Evolutionary conservation across 768 basidiomycete species (phyloP).

Genomic region (Mycena sanguinolenta): DNA sequence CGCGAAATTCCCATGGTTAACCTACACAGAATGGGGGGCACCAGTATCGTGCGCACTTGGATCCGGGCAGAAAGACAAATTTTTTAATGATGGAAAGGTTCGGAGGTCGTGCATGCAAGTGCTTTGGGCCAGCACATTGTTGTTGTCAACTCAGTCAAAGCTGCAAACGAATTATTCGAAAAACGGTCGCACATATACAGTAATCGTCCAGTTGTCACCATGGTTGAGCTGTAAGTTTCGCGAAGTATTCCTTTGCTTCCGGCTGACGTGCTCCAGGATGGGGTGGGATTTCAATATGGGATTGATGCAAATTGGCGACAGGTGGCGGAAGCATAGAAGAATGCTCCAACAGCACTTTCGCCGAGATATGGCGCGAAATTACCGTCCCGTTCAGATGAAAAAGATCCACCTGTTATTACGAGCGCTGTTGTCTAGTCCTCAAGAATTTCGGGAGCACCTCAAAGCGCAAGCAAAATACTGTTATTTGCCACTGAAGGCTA

Average conservation of each 20-base stretch:
- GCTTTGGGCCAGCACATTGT: constrained; percentile 43
- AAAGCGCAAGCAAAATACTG: not conserved
- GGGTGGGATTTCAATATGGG: constrained; percentile 49
- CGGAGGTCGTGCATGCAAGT: constrained; percentile 39
- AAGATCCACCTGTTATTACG: constrained; percentile 41
- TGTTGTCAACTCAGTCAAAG: constrained; percentile 44
- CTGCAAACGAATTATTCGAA: constrained; percentile 41
- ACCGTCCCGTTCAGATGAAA: constrained; percentile 40
- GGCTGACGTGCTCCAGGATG: constrained; percentile 35
- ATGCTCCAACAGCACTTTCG: constrained; percentile 46
- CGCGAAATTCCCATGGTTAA: constrained; percentile 35
- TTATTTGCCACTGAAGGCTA: not conserved
- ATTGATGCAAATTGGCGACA: constrained; percentile 44
- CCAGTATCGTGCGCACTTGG: constrained; percentile 30
- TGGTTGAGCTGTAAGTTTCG: constrained; percentile 35
- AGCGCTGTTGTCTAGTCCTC: constrained; percentile 32
- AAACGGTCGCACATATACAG: constrained; percentile 42
- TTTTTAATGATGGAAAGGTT: constrained; percentile 20
- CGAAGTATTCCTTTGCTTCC: no score
- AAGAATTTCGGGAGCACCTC: constrained; percentile 31
- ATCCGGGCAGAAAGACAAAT: not conserved
- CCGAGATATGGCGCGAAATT: constrained; percentile 35
- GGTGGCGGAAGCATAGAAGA: constrained; percentile 47
- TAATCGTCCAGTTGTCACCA: constrained; percentile 33
- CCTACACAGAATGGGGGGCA: constrained; percentile 39